A percentile compares a stretch with the other conserved stretches of the same genome.
These are phyloP conservation scores for Crepidotus variabilis DNA, from an alignment of 768 basidiomycete genomes.

Conservation along the genomic window DNA sequence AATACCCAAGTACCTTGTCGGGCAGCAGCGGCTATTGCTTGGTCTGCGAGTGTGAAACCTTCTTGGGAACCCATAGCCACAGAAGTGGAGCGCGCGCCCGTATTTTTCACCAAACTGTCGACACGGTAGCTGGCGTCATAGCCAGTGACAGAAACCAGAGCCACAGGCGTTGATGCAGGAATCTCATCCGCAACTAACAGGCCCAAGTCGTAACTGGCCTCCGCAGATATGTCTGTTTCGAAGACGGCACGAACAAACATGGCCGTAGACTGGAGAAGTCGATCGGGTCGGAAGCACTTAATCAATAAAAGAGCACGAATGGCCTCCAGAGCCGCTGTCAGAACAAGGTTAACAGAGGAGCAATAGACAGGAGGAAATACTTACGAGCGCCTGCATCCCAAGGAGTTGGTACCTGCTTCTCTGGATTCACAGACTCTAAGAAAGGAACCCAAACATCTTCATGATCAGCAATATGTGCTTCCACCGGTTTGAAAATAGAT, in stretches of 20 bases:
- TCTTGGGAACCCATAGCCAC: constrained; percentile 99
- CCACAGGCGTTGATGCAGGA: constrained; percentile 76
- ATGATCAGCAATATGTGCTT: constrained; percentile 54
- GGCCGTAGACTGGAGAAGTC: constrained; percentile 79
- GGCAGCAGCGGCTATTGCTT: constrained; percentile 90
- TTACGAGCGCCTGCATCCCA: constrained; percentile 79
- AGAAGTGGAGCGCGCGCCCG: constrained; percentile 73
- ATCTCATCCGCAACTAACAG: constrained; percentile 79
- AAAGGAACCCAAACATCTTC: constrained; percentile 71
- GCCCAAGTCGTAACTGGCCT: constrained; percentile 73
- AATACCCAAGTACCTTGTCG: constrained; percentile 95
- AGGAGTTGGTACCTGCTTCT: constrained; percentile 64
- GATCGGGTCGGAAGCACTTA: constrained; percentile 92
- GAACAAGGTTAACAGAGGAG: constrained; percentile 13
- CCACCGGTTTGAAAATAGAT: constrained; percentile 74
- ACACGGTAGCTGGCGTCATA: constrained; percentile 99
- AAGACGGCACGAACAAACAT: constrained; percentile 76
- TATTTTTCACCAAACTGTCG: constrained; percentile 79
- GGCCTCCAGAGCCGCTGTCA: constrained; percentile 64
- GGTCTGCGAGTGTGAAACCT: constrained; percentile 94
- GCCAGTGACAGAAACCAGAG: constrained; percentile 89
- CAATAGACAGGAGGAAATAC: constrained; percentile 24
- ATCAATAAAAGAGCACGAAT: constrained; percentile 75
- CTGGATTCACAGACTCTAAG: constrained; percentile 63
- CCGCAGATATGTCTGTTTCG: constrained; percentile 69